Base-by-base conservation (phyloP, 2,329 filamentous ascomycete genomes). In the Thelonectria discophora region DNA sequence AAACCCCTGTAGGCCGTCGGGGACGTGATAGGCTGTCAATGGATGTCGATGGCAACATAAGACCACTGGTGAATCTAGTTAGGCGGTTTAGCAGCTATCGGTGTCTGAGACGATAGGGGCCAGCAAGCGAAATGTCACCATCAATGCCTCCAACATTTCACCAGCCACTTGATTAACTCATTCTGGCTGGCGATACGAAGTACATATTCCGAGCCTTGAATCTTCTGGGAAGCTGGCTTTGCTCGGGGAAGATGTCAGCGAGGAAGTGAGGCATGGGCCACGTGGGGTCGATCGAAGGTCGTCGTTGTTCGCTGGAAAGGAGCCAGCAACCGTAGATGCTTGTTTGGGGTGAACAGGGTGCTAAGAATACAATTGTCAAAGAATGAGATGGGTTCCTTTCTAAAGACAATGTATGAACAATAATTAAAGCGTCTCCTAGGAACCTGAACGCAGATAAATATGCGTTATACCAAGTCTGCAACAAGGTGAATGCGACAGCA, bases 1-100 rank as follows among this genome's bases (percentile, higher is more conserved):
- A 54, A 52, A 64, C 60, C 67, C 67, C 66, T 67, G 67, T 62
- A 65, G 50, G 58, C 52, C 43, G 65, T 42, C 50, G 64, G 55
- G 52, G 64, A 54, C 58, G 63, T 66, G 59, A 68, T 65, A 65
- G 60, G 62, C 57, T 62, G 58, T 34, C n/a, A n/a, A n/a, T n/a
- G n/a, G 50, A 63, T 52, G 55, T 58, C 56, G 45, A 60, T 60
- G 17, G 48, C 49, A 37, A 55, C 37, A 17, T 58, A 55, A 63
- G 48, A 18, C 42, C 18, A 20, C 32, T 18, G 40, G 49, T 48
- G 21, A 48, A 43, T 18, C 42, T 52, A 46, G 30, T 45, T 34
- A 30, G 34, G 15, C 34, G 34, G 11, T 37, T 37, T 37, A 8
- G 5, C 17, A 8, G 5, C 17, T 40, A 32, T 45, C 47, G 42